These are phyloP conservation scores for Cladophialophora carrionii DNA, from an alignment of 2,329 filamentous ascomycete genomes.

Conservation along the genomic window DNA sequence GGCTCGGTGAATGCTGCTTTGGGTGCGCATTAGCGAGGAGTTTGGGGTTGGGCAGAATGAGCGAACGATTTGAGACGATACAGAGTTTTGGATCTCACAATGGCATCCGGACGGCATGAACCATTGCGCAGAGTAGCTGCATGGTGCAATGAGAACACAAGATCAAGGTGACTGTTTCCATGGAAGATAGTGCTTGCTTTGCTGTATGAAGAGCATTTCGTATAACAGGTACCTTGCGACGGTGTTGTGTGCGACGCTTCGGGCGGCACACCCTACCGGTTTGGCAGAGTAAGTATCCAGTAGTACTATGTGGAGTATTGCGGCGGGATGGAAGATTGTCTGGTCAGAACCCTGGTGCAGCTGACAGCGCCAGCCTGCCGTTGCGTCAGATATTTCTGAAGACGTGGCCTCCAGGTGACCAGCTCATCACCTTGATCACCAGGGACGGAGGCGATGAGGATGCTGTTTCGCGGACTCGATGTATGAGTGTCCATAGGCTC, in stretches of 20 bases:
- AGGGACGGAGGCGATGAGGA: background rate
- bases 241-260: background rate
- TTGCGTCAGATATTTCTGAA: background rate
- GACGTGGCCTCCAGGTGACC: background rate
- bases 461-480: background rate
- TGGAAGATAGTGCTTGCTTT: background rate
- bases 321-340: background rate
- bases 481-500: background rate
- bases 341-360: background rate
- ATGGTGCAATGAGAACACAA: background rate
- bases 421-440: background rate
- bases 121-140: background rate
- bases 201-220: background rate
- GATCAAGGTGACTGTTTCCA: background rate
- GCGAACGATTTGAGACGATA: background rate
- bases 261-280: background rate
- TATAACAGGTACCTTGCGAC: background rate
- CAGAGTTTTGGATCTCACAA: background rate
- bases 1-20: background rate
- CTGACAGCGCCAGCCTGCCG: background rate
- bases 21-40: constrained; percentile 17
- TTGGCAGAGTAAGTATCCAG: too few relatives aligned
- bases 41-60: background rate
- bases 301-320: background rate
- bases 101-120: background rate